Base-by-base conservation (phyloP, 1,284 basidiomycete genomes). In the Pascua sp. region DNA sequence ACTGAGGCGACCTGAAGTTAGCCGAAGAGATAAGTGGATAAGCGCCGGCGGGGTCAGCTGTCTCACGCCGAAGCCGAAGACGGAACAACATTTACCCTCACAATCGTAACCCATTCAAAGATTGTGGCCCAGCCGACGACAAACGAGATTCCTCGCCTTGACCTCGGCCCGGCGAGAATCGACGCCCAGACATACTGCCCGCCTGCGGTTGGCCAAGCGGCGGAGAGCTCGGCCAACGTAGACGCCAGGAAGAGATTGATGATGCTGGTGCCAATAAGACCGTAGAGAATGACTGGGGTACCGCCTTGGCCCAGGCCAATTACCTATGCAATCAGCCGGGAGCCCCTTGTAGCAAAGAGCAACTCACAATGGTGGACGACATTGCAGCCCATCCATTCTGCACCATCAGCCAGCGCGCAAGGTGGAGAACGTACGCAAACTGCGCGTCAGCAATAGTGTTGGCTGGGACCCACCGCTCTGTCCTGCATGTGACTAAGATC, bases 101-200 rank as follows among this genome's bases (percentile, higher is more conserved):
- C 47, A 18, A 49, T 51, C 16, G 60, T 55, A 42, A 61, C 7
- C 59, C 60, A 61, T 12, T 56, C 36, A 48, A 62, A 59, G 47
- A 63, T 61, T 3, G 50, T 53, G 8, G 47, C 40, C 54, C 52
- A 57, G 12, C 51, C 61, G 38, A 60, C 49, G 8, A 45, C 41
- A 40, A 65, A 60, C 7, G 62, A 60, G 12, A 63, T n/a, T 15
- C 16, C 32, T 16, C 57, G 57, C 3, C 57, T 49, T 5, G 50
- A 5, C 8, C 46, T 37, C 8, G 57, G 51, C 2, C 53, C 50
- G 32, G 60, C 60, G 16, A 62, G 57, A 11, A 56, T 48, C 1
- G 57, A 55, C 4, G 60, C 41, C 57, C 57, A 62, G n/a, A 58
- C 52, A 15, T 63, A 52, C 43, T 52, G 44, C 2, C 51, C 51